phyloP scores from a whole-genome alignment of 495 filamentous ascomycete species.

The Amorphotheca resinae region DNA sequence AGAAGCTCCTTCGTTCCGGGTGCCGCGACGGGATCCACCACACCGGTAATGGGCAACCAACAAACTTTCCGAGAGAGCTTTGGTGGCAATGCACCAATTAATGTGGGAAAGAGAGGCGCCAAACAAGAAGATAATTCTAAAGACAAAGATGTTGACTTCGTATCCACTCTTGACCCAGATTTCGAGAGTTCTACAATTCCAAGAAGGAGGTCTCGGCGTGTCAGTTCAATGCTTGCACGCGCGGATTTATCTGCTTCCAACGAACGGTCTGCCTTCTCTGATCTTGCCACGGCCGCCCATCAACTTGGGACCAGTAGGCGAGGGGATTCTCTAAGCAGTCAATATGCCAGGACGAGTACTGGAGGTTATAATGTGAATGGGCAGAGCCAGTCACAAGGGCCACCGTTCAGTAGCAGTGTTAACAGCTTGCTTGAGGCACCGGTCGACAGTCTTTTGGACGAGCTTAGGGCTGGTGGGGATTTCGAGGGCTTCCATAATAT shows the following conservation, averaged over 20 bases:
- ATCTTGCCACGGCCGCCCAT: constrained; percentile 40
- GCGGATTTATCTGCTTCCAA: constrained; percentile 72
- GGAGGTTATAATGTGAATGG: constrained; percentile 10
- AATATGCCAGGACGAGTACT: constrained; percentile 45
- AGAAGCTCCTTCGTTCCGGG: constrained; percentile 80
- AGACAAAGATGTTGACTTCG: constrained; percentile 44
- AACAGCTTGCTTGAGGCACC: constrained; percentile 50
- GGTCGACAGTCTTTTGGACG: constrained; percentile 61
- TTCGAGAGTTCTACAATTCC: constrained; percentile 54
- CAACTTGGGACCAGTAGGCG: constrained; percentile 35
- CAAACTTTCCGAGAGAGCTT: constrained; percentile 36
- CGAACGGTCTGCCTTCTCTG: constrained; percentile 61
- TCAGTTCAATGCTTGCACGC: constrained; percentile 86
- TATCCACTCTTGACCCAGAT: constrained; percentile 66
- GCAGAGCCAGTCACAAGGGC: constrained; percentile 14
- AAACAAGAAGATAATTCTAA: constrained; percentile 22
- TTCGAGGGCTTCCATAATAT: constrained; percentile 59
- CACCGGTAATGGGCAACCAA: constrained; percentile 50
- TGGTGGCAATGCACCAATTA: constrained; percentile 32
- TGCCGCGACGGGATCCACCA: constrained; percentile 64
- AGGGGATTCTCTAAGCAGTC: constrained; percentile 65
- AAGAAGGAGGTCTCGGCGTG: constrained; percentile 65
- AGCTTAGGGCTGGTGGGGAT: constrained; percentile 44
- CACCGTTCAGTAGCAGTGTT: constrained; percentile 25
- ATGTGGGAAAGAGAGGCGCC: constrained; percentile 30